Base-by-base conservation (phyloP, 495 filamentous ascomycete species). In the Polyplosphaeria fusca region DNA sequence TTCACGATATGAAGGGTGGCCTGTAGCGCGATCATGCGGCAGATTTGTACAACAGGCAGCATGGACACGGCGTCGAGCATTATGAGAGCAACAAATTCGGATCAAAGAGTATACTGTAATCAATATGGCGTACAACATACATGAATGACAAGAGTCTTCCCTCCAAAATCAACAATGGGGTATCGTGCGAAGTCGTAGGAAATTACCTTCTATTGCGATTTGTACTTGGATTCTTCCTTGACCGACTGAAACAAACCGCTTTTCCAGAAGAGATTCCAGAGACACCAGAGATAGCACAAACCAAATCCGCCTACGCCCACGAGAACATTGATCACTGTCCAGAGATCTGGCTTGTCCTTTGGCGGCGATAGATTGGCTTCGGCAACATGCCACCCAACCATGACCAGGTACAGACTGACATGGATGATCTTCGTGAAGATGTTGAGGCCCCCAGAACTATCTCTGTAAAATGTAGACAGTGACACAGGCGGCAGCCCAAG, bases 271-370 rank as follows among this genome's bases (percentile, higher is more conserved):
- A 95, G 61, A 58, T 79, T 83, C 80, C 80, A 84, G 47, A 90
- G 69, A 65, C 89, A 95, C 94, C 94, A 97, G 3, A 92, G 67
- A 70, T 95, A 96, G 64, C 89, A 91, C 20, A 95, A 71, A 0
- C 82, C 82, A 66, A 96, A 98, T 2, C 89, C 92, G 9, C 79
- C 86, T 24, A 86, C 86, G 5, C 92, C 93, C 7, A 97, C 73
- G 20, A 88, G 78, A 2, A 90, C 91, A 63, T 97, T 97, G 11
- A 83, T 72, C 1, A 98, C 94, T 5, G 91, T 85, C 90, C 91
- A 97, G 9, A 98, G 70, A 74, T 98, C 93, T 12, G 93, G 93
- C 67, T 92, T 95, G 26, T 76, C 76, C 1, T 76, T 62, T 4
- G 91, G 91, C 1, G 87, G 82, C 19, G 71, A 57, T 1, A 92